These are phyloP conservation scores for Dalbergia cochinchinensis DNA, from an alignment of 306 rosid genomes.

Conservation along the genomic window DNA sequence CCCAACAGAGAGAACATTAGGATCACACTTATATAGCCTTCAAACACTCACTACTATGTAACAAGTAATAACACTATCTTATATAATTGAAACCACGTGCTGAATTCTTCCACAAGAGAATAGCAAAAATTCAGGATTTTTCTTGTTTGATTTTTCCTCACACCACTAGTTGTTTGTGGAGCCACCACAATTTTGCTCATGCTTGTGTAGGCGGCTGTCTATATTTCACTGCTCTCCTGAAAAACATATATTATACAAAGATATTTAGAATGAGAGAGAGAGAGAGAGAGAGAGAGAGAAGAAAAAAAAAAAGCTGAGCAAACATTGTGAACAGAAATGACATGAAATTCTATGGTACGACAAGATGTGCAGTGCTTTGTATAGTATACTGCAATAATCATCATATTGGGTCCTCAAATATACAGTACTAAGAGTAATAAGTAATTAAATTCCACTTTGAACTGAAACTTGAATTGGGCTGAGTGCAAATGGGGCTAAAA, in stretches of 20 bases:
- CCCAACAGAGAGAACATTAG: slow-evolving; percentile 23
- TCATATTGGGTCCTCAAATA: slow-evolving; percentile 44
- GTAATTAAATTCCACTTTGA: slow-evolving; percentile 40
- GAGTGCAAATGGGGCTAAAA: slow-evolving; percentile 52
- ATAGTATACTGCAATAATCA: slow-evolving; percentile 32
- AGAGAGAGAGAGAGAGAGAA: neutral
- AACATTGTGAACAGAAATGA: slow-evolving; percentile 16
- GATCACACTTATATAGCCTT: slow-evolving; percentile 51
- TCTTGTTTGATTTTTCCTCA: slow-evolving; percentile 55
- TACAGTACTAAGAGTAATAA: slow-evolving; percentile 6
- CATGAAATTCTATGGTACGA: slow-evolving; percentile 29
- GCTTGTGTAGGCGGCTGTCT: slow-evolving; percentile 74
- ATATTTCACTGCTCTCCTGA: slow-evolving; percentile 81
- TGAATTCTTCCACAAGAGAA: slow-evolving; percentile 50
- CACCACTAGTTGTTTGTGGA: slow-evolving; percentile 38
- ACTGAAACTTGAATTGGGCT: slow-evolving; percentile 37
- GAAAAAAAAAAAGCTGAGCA: neutral
- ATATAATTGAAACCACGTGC: slow-evolving; percentile 39
- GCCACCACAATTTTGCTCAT: slow-evolving; percentile 52
- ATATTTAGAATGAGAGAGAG: slow-evolving; percentile 27
- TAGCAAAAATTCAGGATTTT: slow-evolving; percentile 40
- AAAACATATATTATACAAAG: slow-evolving; percentile 40
- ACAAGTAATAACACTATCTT: slow-evolving; percentile 44
- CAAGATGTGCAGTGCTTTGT: slow-evolving; percentile 23
- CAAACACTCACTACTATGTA: slow-evolving; percentile 51